A percentile compares a stretch with the other conserved stretches of the same genome.
Evolutionary conservation across 2,329 filamentous ascomycete species (phyloP).

Genomic region (Capronia americana): DNA sequence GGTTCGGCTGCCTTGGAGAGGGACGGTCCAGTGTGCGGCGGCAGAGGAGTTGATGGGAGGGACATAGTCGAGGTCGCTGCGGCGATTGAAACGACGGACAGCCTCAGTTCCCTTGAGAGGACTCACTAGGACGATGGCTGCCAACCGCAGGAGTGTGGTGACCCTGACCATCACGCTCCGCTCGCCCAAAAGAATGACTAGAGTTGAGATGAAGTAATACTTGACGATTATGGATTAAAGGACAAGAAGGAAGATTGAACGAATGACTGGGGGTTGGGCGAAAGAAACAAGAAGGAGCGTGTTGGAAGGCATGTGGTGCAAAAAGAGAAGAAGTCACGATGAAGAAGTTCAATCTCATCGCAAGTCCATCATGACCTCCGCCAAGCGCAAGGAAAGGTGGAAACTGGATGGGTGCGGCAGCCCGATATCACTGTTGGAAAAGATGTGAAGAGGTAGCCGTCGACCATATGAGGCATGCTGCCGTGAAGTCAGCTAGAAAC

Average conservation of each 20-base stretch:
- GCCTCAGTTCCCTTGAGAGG: conserved; percentile 16
- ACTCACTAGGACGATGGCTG: conserved; percentile 17
- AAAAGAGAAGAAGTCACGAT: conserved; percentile 9
- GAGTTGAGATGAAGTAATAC: conserved; percentile 23
- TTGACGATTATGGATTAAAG: conserved; percentile 3
- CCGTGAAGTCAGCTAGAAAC: not conserved
- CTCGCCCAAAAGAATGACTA: conserved; percentile 34
- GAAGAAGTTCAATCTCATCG: conserved; percentile 6
- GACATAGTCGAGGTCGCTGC: conserved; percentile 27
- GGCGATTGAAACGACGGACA: conserved; percentile 26
- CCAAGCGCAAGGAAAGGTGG: not conserved
- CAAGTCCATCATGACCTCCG: not conserved
- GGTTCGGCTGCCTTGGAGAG: conserved; percentile 34
- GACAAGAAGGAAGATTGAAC: conserved; percentile 16
- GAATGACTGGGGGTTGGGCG: conserved; percentile 17
- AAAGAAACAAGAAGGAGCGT: conserved; percentile 23
- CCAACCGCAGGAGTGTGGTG: conserved; percentile 19
- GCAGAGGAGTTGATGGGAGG: conserved; percentile 30
- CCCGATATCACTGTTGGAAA: not conserved
- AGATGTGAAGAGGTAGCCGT: not conserved
- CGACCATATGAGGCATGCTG: not conserved
- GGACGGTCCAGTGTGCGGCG: conserved; percentile 34
- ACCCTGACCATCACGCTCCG: conserved; percentile 30
- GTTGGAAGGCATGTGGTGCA: conserved; percentile 18
- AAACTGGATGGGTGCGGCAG: not conserved